Base-by-base conservation (phyloP, 2,329 filamentous ascomycete genomes). In the Fusarium agapanthi region DNA sequence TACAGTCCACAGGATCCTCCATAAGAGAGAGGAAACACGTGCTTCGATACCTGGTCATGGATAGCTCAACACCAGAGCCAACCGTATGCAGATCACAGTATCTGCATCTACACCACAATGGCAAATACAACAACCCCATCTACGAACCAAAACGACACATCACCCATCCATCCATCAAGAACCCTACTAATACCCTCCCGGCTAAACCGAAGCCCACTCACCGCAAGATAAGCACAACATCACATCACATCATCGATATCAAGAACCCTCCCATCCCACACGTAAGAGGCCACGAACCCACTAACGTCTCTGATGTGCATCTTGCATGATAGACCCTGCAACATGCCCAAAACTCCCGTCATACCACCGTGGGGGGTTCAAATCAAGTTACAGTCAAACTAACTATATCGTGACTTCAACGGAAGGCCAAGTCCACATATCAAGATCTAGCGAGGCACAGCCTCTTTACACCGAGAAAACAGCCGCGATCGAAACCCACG, bases 381-480 rank as follows among this genome's bases (percentile, higher is more conserved):
- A 26, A 32, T 32, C 47, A 32, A 32, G 28, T 13, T 26, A 43
- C 26, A 50, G n/a, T 24, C 38, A n/a, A 43, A 22, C 16, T 55
- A 38, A 13, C n/a, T 55, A 28, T 38, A 65, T 55, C 34, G n/a
- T 57, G 48, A 45, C n/a, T 26, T 35, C 51, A 50, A 45, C 63
- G 63, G 69, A 64, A 64, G 67, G 51, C 26, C 68, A 59, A 72
- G 68, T 71, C 63, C 55, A 65, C n/a, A 50, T 56, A 68, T 62
- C 56, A 28, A 68, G 62, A 68, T 56, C 45, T 32, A 47, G n/a
- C 47, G 18, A 51, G n/a, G 35, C 40, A 51, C 53, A 60, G 45
- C 15, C n/a, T 53, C 32, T 38, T 65, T 61, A 40, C 55, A 40
- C 70, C 70, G 70, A 72, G 40, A 73, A 73, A 73, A 70, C 51